A percentile compares a stretch with the other conserved stretches of the same genome.
These are phyloP conservation scores for Penicillium occitanis DNA, from an alignment of 2,329 filamentous ascomycete genomes.

Conservation along the genomic window DNA sequence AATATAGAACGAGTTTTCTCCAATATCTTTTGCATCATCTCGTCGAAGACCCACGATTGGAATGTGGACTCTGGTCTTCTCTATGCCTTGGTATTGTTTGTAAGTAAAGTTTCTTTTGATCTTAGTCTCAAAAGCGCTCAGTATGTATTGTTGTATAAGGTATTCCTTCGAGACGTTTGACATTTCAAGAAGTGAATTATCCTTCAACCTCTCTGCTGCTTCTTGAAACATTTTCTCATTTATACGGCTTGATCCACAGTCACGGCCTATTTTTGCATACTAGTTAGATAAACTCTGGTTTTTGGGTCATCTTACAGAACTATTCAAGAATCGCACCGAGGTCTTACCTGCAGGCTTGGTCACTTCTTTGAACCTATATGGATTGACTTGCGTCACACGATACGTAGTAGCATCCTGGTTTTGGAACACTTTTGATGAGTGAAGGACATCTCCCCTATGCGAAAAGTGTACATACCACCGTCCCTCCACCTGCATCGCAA, in stretches of 20 bases:
- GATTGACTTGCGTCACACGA: background rate
- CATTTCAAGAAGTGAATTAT: background rate
- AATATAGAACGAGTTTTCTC: background rate
- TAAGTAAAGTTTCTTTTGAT: background rate
- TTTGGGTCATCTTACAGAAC: background rate
- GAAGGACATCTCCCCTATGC: background rate
- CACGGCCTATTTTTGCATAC: background rate
- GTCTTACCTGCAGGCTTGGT: background rate
- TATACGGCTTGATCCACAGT: background rate
- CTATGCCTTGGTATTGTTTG: background rate
- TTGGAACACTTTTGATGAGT: background rate
- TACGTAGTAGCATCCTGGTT: constrained; percentile 13
- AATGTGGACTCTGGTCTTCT: background rate
- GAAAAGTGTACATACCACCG: background rate
- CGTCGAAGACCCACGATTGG: background rate
- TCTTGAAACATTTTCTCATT: background rate
- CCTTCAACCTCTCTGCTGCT: background rate
- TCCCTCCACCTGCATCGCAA: constrained; percentile 14
- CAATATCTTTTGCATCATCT: background rate
- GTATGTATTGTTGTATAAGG: background rate
- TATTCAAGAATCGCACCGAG: background rate
- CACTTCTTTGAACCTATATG: background rate
- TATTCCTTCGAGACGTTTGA: background rate
- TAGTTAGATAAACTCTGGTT: background rate
- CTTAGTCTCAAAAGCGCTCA: background rate